A percentile compares a stretch with the other conserved stretches of the same genome.
These are phyloP conservation scores for Quercus aquifolioides DNA, from an alignment of 306 rosid genomes.

Conservation along the genomic window DNA sequence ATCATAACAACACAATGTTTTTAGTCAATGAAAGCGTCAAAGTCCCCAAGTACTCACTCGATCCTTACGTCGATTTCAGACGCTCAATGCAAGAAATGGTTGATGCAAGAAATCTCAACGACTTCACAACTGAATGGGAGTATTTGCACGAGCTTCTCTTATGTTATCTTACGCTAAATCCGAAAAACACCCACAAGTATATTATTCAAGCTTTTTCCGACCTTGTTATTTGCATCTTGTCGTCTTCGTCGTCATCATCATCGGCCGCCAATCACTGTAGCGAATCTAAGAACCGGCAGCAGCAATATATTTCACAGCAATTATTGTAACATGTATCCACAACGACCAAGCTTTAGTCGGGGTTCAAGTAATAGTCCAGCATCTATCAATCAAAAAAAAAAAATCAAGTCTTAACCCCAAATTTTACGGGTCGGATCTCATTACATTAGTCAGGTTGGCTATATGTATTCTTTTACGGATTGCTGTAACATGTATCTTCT, in stretches of 20 bases:
- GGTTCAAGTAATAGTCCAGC: too few species aligned
- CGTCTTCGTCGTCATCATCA: conserved; percentile 29
- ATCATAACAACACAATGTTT: neutral
- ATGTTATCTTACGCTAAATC: conserved; percentile 75
- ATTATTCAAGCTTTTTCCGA: conserved; percentile 82
- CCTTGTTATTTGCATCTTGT: conserved; percentile 44
- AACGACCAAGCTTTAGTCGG: too few species aligned
- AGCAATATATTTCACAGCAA: conserved; percentile 17
- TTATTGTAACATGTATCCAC: neutral
- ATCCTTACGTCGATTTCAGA: conserved; percentile 74
- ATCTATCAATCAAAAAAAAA: too few species aligned
- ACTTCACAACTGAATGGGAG: conserved; percentile 50
- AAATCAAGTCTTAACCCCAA: too few species aligned
- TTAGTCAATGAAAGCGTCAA: conserved; percentile 36
- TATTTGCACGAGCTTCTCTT: conserved; percentile 77
- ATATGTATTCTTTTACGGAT: too few species aligned
- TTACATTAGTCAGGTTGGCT: too few species aligned
- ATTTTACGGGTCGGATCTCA: too few species aligned
- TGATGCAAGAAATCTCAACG: conserved; percentile 40
- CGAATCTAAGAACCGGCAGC: conserved; percentile 22
- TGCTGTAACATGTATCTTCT: neutral
- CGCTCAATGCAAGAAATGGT: conserved; percentile 88
- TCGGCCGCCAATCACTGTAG: conserved; percentile 16
- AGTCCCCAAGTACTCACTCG: conserved; percentile 59
- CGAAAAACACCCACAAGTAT: conserved; percentile 62